Base-by-base conservation (phyloP, 169 alveolate genomes). In the Plasmodium malariae region DNA sequence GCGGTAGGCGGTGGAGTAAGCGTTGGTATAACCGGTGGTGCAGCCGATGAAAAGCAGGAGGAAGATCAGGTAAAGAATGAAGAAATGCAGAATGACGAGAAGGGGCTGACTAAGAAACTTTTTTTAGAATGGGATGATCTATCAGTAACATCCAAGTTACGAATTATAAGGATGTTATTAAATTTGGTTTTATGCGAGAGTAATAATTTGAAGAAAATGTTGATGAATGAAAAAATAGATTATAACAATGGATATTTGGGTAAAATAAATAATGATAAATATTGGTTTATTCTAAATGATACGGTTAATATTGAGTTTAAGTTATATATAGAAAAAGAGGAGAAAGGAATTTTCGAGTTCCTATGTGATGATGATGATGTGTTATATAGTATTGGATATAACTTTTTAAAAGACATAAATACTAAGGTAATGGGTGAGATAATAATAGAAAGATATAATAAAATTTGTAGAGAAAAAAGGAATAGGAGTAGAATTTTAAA, bases 111-210 rank as follows among this genome's bases (percentile, higher is more conserved):
- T 30, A 86, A 70, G 11, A 86, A 86, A 24, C 3, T 86, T 9
- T 86, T 86, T 68, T 62, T 86, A 32, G 92, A 86, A 37, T 86
- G 92, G 92, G 87, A 71, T 14, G 87, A 86, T 28, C 63, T 86
- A 17, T 54, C 19, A 1, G 87, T 70, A 12, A 71, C 36, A 4
- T 59, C 86, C 0, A 86, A 86, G 26, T 57, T 86, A 48, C 17
- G 92, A 43, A 86, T 86, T 0, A 60, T 86, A 4, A 37, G 92
- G 12, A 86, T 86, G 87, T 37, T 86, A 5, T 34, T 86, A 21
- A 86, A 86, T 70, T 86, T 86, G 19, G 92, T 86, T n/a, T 1
- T 86, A 12, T 69, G 86, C 6, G 87, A 86, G 70, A 71, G 92
- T 70, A 70, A 21, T 2, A 86, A 86, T 48, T 86, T 86, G 70